Evolutionary conservation across 2,329 filamentous ascomycete genomes (phyloP), one percentile per base, ranked within the genome.

Genomic region (Cladobotryum protrusum): DNA sequence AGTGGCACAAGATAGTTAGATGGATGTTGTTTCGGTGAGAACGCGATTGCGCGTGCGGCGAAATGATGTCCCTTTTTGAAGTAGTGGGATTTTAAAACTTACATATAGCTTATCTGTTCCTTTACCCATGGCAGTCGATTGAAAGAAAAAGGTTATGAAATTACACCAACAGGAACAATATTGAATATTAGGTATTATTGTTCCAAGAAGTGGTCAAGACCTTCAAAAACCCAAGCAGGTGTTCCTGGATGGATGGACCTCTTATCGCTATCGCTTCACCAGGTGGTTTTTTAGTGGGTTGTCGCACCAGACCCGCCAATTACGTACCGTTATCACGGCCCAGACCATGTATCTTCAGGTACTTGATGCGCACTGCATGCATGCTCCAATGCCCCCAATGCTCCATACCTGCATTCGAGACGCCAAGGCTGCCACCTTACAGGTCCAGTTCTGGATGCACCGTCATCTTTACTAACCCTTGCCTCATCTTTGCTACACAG

Each of bases 21-120:
- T 18, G 19, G 15, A 37, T 18, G 19, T n/a, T 19, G 20, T n/a
- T n/a, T 19, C n/a, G 41, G 41, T 43, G 19, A 13, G 12, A 11
- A 17, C 43, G 43, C 8, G 24, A 34, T 12, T 24, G 43, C 14
- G 32, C 6, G 37, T 6, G 35, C 37, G 15, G 24, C 11, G 7
- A 42, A 13, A 14, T 29, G 8, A 15, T n/a, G 4, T 15, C 20
- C n/a, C 18, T 24, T 18, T 42, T 37, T 20, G 34, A 45, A 40
- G 45, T 32, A 52, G 43, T 14, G 39, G 45, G 7, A 32, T 50
- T 47, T 49, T 42, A 8, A 4, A 14, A 19, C 65, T 55, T 62
- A 72, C 69, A 51, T 72, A 74, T 54, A 74, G 66, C 52, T 74
- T 74, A 56, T 74, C 71, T 11, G 71, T 74, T 56, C 72, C 71